Conservation (phyloP, 2,329 filamentous ascomycete species). For the Rutstroemia sp. region DNA sequence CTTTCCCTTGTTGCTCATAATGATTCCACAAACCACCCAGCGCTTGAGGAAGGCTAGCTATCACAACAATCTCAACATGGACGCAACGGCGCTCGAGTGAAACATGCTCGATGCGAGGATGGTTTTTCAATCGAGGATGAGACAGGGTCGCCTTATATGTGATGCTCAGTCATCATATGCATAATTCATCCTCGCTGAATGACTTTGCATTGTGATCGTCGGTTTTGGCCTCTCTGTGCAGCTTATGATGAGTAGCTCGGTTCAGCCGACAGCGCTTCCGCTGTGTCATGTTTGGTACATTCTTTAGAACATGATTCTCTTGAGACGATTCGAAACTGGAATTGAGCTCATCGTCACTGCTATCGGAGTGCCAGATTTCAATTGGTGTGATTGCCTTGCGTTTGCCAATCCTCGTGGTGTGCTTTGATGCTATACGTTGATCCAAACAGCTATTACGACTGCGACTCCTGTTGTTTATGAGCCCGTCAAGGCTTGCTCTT, state of each 20-base stretch:
- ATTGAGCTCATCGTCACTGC: constrained; percentile 28
- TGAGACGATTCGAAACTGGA: constrained; percentile 16
- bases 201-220: background rate
- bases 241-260: background rate
- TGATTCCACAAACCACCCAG: background rate
- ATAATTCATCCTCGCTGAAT: constrained; percentile 27
- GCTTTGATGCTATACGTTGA: constrained; percentile 8
- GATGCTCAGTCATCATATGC: constrained; percentile 18
- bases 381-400: background rate
- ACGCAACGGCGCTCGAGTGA: background rate
- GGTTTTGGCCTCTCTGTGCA: background rate
- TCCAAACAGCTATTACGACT: background rate
- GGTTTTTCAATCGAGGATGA: no score
- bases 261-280: background rate
- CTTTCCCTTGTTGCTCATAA: background rate
- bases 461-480: background rate
- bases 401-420: background rate
- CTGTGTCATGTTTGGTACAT: constrained; percentile 13
- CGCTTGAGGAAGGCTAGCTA: no score
- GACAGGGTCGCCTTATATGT: background rate
- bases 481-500: background rate
- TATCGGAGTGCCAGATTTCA: constrained; percentile 14
- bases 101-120: background rate
- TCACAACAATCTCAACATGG: no score
- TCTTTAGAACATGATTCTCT: constrained; percentile 10